Percentiles rank a stretch among this genome's conserved stretches.
Evolutionary conservation across 2,329 filamentous ascomycete species (phyloP).

Genomic region (Aspergillus pseudoglaucus): DNA sequence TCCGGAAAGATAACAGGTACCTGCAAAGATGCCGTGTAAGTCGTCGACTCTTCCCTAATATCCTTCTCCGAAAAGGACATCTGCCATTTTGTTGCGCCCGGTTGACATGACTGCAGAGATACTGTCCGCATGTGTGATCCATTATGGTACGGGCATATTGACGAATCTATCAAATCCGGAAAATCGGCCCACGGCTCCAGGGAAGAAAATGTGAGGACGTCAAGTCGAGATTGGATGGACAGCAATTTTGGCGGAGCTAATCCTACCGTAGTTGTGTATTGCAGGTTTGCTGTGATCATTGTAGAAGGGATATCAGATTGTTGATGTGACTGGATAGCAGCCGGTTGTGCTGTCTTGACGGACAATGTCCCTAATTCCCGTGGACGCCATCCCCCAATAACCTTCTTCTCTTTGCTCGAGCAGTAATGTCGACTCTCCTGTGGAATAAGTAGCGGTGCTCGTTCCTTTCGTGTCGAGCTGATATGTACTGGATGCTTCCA

Average conservation of each 20-base stretch:
- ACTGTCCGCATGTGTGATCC: background rate
- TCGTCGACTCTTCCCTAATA: background rate
- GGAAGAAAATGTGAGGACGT: constrained; percentile 9
- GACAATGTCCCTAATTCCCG: background rate
- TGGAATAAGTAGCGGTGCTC: constrained; percentile 5
- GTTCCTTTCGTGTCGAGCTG: constrained; percentile 5
- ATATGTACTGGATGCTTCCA: constrained; percentile 8
- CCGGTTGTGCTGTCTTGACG: background rate
- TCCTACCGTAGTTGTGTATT: constrained; percentile 2
- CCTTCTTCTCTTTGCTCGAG: background rate
- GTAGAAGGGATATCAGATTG: background rate
- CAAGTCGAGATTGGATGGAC: constrained; percentile 3
- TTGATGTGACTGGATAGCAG: background rate
- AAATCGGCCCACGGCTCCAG: constrained; percentile 8
- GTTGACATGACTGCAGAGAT: background rate
- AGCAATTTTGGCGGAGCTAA: constrained; percentile 1
- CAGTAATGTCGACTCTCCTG: constrained; percentile 5
- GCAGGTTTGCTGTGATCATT: constrained; percentile 5
- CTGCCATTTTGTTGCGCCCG: background rate
- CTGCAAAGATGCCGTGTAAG: constrained; percentile 3
- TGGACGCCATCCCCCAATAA: background rate
- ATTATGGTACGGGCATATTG: background rate
- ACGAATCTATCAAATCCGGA: constrained; percentile 6
- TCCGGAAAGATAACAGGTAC: constrained; percentile 1
- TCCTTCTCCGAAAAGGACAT: background rate